Base-by-base conservation (phyloP, 805 yeast genomes). In the Candida chauliodis region DNA sequence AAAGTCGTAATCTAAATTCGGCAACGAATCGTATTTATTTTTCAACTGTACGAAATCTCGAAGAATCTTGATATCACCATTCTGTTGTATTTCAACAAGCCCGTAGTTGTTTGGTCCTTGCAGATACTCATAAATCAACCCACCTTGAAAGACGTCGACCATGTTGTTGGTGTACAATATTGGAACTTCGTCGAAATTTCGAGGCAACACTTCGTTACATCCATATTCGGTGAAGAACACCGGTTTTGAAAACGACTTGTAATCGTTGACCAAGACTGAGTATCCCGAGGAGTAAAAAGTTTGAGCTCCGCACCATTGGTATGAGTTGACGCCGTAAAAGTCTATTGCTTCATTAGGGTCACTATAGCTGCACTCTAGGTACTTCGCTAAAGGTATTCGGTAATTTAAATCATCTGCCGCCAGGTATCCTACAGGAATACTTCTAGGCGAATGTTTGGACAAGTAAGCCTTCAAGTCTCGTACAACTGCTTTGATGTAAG, bases 321-420 rank as follows among this genome's bases (percentile, higher is more conserved):
- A 84, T 2, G 89, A 78, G 54, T 84, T 84, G 40, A 84, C 85
- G 3, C 91, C 93, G 55, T 83, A 84, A 50, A 84, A 84, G 55
- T 91, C 98, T 13, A 83, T 80, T 2, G 80, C 60, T 36, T 79
- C 83, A 2, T 55, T 47, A 0, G 73, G 61, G 11, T 62, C 59
- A 2, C 69, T 70, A 15, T 76, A 79, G 17, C 79, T 74, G 52
- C 97, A 90, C 50, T 83, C 91, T 40, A 91, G 71, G 55, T 85
- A 91, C 41, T 78, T 73, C 0, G 96, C 83, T 34, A 90, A 69
- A 0, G 96, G 75, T 7, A 76, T 75, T 51, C 98, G 71, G 59
- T 76, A 90, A 36, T 71, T 61, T 43, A 90, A 70, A 53, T 90
- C 97, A 61, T 91, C 98, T 1, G 97, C 98, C 0, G 98, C 97